Evolutionary conservation across 2,329 filamentous ascomycete species (phyloP).

Genomic region (Blastomyces silverae): DNA sequence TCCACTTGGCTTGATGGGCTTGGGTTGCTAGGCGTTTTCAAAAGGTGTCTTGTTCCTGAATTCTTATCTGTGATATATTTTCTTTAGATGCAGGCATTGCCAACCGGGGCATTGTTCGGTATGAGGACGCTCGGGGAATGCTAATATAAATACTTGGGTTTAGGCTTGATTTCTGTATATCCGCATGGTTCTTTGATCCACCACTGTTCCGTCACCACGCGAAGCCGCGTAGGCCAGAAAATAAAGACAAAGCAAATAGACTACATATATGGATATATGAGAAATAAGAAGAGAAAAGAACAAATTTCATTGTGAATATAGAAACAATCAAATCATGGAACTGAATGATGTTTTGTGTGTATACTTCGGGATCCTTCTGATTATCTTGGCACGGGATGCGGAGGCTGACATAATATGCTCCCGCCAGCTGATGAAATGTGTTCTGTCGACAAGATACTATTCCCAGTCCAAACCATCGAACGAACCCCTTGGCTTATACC

Average conservation of each 20-base stretch:
- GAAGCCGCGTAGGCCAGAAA: not conserved
- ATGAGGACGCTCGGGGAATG: not conserved
- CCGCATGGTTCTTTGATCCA: not conserved
- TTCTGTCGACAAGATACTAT: not conserved
- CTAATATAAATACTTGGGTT: not conserved
- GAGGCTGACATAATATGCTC: slow-evolving; percentile 3
- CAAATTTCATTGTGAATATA: not conserved
- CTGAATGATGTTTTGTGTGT: too few species aligned
- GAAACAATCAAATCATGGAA: not conserved
- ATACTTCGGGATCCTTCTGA: too few species aligned
- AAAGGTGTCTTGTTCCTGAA: not conserved
- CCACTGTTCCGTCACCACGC: not conserved
- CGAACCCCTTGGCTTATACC: not conserved
- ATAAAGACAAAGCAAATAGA: not conserved
- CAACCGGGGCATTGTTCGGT: not conserved
- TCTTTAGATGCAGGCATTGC: not conserved
- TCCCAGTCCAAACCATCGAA: not conserved
- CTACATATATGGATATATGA: not conserved
- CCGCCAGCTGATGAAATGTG: not conserved
- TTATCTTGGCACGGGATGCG: not conserved
- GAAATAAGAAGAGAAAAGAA: not conserved
- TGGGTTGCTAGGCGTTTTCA: not conserved
- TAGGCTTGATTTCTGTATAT: not conserved
- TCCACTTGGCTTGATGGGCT: not conserved
- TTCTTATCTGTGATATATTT: not conserved